Base-by-base conservation (phyloP, 2,329 filamentous ascomycete species). In the Neurospora crassa region DNA sequence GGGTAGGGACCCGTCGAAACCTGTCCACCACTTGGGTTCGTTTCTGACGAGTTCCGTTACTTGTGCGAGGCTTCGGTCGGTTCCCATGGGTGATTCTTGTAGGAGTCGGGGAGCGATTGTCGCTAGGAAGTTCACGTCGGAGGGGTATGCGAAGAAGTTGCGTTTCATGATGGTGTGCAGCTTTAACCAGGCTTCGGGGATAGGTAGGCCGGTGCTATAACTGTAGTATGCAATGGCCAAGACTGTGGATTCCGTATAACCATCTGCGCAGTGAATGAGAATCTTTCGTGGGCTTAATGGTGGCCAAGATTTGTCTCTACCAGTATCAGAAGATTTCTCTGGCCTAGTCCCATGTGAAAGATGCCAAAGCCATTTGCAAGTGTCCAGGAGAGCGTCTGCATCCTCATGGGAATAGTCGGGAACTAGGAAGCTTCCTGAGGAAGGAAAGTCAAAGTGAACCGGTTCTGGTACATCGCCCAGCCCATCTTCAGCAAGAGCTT, bases 141-240 rank as follows among this genome's bases (percentile, higher is more conserved):
- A 93, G 1, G 92, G 91, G 76, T 98, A 98, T 0, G 96, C 94
- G 78, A 99, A 99, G 83, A 98, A 97, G 78, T 99, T 98, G 72
- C 96, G 91, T 71, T 88, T 86, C 79, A 92, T 93, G 14, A 89
- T 86, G 12, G 90, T 90, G 79, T 99, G 96, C 68, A 99, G 84
- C 72, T 89, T 86, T 11, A 98, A 84, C 94, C 94, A 98, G 10
- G 96, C 94, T 71, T 94, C 89, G 40, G 94, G 91, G 0, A 95
- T 87, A 0, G 94, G 87, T 12, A 89, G 84, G 7, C 93, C 93
- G 73, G 96, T 93, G 70, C 92, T 93, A 80, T 94, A 99, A 86
- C 96, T 97, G 79, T 91, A 93, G 81, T 99, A 99, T 11, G 95
- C 93, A 47, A 99, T 88, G 1, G 89, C 93, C 20, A 99, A 85